Conservation (phyloP, 441 rosid species). For the Jatropha multifida region DNA sequence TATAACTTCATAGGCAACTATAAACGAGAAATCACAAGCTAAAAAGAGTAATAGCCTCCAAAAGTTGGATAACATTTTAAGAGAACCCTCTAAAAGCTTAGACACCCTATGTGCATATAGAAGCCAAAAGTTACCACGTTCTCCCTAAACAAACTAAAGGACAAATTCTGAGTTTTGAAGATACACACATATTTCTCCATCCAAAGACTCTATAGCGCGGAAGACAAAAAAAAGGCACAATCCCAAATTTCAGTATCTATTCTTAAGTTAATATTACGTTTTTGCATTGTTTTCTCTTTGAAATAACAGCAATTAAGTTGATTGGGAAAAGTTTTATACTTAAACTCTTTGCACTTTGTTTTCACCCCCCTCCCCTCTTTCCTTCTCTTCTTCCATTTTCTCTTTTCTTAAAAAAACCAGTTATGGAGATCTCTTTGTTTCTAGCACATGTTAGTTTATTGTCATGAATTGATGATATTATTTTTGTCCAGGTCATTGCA, state of each 20-base stretch:
- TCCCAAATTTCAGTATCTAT: neutral
- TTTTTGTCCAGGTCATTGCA: constrained; percentile 54
- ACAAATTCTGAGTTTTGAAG: neutral
- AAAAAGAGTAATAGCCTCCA: too few relatives aligned
- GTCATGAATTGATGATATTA: constrained; percentile 12
- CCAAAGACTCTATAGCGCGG: neutral
- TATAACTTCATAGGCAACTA: neutral
- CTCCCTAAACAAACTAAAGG: neutral
- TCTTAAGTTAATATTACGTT: neutral
- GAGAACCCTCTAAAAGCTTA: too few relatives aligned
- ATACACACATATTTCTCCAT: neutral
- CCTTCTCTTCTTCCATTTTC: too few relatives aligned
- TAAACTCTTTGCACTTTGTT: neutral
- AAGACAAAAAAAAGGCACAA: neutral
- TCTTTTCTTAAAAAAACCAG: neutral
- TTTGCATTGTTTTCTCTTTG: neutral
- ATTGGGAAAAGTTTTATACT: neutral
- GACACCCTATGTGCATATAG: neutral
- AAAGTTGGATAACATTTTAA: too few relatives aligned
- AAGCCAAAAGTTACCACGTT: neutral
- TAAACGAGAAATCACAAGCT: neutral
- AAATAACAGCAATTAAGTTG: neutral
- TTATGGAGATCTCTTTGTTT: constrained; percentile 15
- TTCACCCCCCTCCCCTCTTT: neutral
- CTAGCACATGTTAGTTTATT: constrained; percentile 1